Evolutionary conservation across 2,329 filamentous ascomycete species (phyloP).

Genomic region (Septoria linicola): DNA sequence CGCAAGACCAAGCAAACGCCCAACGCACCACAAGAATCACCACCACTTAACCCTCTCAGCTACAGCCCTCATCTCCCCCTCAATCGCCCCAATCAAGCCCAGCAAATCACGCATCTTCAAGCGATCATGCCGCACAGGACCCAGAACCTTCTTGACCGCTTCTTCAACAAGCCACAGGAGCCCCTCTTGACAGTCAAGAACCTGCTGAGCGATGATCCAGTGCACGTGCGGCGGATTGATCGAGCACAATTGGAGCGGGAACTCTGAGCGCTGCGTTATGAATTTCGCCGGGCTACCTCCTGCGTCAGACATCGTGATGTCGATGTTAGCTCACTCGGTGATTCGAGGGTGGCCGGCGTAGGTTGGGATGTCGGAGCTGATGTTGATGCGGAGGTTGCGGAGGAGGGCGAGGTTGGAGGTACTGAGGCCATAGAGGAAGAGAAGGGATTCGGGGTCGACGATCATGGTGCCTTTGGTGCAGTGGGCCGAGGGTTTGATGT

Average conservation of each 20-base stretch:
- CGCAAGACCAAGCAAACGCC: too few relatives aligned
- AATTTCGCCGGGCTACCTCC: too few relatives aligned
- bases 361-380: neutral
- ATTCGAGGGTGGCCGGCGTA: neutral
- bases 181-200: neutral
- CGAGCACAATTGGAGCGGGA: too few relatives aligned
- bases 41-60: neutral
- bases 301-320: too few relatives aligned
- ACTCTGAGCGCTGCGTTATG: too few relatives aligned
- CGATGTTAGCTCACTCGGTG: too few relatives aligned
- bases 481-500: neutral
- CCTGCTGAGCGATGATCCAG: too few relatives aligned
- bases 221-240: too few relatives aligned
- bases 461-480: neutral
- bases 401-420: neutral
- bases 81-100: neutral
- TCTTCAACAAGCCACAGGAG: neutral
- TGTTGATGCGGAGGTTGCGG: neutral
- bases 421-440: neutral
- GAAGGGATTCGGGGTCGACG: neutral
- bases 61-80: neutral
- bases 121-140: neutral
- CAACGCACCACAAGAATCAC: too few relatives aligned
- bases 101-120: neutral
- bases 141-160: neutral